phyloP scores from a whole-genome alignment of 202 grass and related monocot species.

The Schoenoplectus tabernaemontani region DNA sequence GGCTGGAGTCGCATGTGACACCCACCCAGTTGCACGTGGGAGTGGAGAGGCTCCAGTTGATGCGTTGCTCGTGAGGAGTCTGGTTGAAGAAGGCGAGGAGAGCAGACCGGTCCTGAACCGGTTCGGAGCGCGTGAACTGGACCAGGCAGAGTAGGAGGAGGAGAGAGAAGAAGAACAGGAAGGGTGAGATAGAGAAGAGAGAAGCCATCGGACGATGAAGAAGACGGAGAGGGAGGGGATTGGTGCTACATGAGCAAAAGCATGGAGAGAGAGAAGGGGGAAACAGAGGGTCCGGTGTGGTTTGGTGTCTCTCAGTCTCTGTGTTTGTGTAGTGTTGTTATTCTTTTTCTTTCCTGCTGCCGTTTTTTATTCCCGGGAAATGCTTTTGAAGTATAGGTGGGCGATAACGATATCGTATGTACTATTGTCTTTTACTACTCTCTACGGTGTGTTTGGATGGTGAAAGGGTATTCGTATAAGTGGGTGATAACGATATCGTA shows the following conservation, averaged over 20 bases:
- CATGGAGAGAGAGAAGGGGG: constrained; percentile 16
- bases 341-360: background rate
- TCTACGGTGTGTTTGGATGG: background rate
- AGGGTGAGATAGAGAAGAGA: background rate
- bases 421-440: background rate
- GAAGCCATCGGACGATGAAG: background rate
- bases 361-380: constrained; percentile 22
- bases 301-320: background rate
- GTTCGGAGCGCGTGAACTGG: constrained; percentile 22
- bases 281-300: no score
- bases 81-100: constrained; percentile 48
- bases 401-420: background rate
- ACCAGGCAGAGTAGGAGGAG: background rate
- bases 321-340: background rate
- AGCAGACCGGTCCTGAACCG: constrained; percentile 30
- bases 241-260: constrained; percentile 16
- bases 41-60: constrained; percentile 40
- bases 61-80: constrained; percentile 41
- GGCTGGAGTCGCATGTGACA: constrained; percentile 44
- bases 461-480: no score
- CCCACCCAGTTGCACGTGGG: constrained; percentile 65
- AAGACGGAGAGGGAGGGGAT: background rate
- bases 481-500: background rate
- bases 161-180: background rate
- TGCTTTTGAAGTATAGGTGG: background rate